A percentile compares a stretch with the other conserved stretches of the same genome.
phyloP scores from a whole-genome alignment of 2,329 filamentous ascomycete species.

The Myriosclerotinia curreyana region DNA sequence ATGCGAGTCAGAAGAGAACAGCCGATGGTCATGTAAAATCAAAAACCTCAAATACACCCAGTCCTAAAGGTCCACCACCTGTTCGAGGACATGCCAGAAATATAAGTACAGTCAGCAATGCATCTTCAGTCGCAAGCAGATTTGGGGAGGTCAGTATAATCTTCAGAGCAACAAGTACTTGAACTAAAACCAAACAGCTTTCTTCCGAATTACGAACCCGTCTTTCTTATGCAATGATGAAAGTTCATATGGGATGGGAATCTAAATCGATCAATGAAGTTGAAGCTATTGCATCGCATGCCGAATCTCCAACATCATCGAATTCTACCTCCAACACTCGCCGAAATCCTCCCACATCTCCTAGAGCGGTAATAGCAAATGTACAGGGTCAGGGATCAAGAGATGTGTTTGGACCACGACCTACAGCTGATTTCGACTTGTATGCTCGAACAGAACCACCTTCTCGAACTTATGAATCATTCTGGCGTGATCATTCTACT shows the following conservation, averaged over 20 bases:
- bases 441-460: conserved; percentile 38
- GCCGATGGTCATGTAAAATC: conserved; percentile 72
- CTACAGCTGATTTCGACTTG: conserved; percentile 38
- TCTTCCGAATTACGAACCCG: conserved; percentile 71
- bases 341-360: conserved; percentile 53
- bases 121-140: conserved; percentile 61
- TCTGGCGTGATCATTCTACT: conserved; percentile 45
- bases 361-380: conserved; percentile 45
- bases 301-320: conserved; percentile 60
- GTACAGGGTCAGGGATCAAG: conserved; percentile 35
- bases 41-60: conserved; percentile 46
- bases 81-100: conserved; percentile 62
- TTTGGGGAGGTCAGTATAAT: conserved; percentile 67
- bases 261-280: conserved; percentile 73
- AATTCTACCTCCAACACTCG: conserved; percentile 54
- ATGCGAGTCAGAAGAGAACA: conserved; percentile 64
- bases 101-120: conserved; percentile 63
- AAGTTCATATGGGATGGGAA: conserved; percentile 88
- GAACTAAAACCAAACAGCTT: conserved; percentile 34
- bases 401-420: conserved; percentile 22
- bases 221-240: conserved; percentile 89
- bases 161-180: conserved; percentile 6
- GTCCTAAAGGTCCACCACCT: conserved; percentile 22
- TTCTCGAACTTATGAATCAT: conserved; percentile 44
- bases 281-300: conserved; percentile 69